Conservation (phyloP, 2,329 filamentous ascomycete genomes). For the Plectosphaerella plurivora region DNA sequence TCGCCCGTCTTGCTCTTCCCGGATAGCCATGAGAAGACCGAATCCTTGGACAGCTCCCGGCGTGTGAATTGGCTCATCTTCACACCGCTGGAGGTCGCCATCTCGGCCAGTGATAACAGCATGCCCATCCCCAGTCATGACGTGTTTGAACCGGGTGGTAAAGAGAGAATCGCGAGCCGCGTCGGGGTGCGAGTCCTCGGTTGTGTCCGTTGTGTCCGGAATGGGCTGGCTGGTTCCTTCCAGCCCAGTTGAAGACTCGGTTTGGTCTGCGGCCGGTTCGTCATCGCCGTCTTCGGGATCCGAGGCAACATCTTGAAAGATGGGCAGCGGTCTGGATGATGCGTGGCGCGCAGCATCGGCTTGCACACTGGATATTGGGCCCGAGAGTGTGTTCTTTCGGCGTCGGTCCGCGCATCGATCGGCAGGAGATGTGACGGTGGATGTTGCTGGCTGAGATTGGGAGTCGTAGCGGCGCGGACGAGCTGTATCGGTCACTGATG, state of each 20-base stretch:
- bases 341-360: conserved; percentile 36
- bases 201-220: neutral
- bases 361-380: conserved; percentile 39
- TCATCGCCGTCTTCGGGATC: conserved; percentile 19
- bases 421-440: conserved; percentile 9
- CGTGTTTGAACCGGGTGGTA: conserved; percentile 74
- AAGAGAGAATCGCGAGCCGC: conserved; percentile 41
- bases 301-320: conserved; percentile 15
- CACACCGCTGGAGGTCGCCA: conserved; percentile 71
- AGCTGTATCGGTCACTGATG: conserved; percentile 17
- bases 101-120: conserved; percentile 77
- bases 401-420: conserved; percentile 17
- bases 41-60: conserved; percentile 80
- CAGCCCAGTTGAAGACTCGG: neutral
- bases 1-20: conserved; percentile 64
- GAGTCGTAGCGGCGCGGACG: conserved; percentile 4
- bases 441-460: conserved; percentile 4
- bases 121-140: conserved; percentile 72
- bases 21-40: conserved; percentile 69
- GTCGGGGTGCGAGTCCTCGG: neutral
- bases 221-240: conserved; percentile 1
- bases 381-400: conserved; percentile 29
- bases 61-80: conserved; percentile 87
- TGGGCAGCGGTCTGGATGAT: conserved; percentile 23
- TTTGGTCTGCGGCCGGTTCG: too few species aligned